These are phyloP conservation scores for Chaetomiaceae sp. DNA, from an alignment of 2,329 filamentous ascomycete species.

Conservation along the genomic window DNA sequence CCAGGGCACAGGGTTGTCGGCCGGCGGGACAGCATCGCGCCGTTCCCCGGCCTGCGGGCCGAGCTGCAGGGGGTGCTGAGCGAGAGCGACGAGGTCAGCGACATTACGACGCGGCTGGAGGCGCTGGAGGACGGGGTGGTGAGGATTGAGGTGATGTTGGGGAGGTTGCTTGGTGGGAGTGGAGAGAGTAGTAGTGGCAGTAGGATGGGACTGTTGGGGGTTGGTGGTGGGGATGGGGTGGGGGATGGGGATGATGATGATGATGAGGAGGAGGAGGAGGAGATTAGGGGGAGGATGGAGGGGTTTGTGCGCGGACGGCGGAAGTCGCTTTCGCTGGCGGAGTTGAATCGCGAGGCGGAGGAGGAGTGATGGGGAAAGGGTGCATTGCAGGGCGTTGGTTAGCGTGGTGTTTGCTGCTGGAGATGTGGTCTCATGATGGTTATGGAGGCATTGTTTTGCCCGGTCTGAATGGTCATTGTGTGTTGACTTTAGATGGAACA, in stretches of 20 bases:
- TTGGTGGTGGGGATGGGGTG: not conserved
- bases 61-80: conserved; percentile 46
- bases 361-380: conserved; percentile 9
- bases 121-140: conserved; percentile 45
- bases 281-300: not conserved
- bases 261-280: not conserved
- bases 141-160: conserved; percentile 30
- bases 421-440: not conserved
- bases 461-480: too few relatives aligned
- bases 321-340: conserved; percentile 4
- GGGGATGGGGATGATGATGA: not conserved
- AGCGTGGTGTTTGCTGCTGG: not conserved
- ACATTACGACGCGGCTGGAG: conserved; percentile 40
- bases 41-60: conserved; percentile 45
- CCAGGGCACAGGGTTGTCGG: conserved; percentile 29
- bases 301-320: not conserved
- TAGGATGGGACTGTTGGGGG: not conserved
- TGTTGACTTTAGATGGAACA: too few relatives aligned
- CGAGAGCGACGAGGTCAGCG: conserved; percentile 40
- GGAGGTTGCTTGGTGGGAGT: conserved; percentile 20
- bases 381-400: not conserved
- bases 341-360: conserved; percentile 15
- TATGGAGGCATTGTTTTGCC: not conserved
- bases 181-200: not conserved
- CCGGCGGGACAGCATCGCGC: conserved; percentile 49